These are phyloP conservation scores for Fusarium bactridioides DNA, from an alignment of 2,329 filamentous ascomycete genomes.

Conservation along the genomic window DNA sequence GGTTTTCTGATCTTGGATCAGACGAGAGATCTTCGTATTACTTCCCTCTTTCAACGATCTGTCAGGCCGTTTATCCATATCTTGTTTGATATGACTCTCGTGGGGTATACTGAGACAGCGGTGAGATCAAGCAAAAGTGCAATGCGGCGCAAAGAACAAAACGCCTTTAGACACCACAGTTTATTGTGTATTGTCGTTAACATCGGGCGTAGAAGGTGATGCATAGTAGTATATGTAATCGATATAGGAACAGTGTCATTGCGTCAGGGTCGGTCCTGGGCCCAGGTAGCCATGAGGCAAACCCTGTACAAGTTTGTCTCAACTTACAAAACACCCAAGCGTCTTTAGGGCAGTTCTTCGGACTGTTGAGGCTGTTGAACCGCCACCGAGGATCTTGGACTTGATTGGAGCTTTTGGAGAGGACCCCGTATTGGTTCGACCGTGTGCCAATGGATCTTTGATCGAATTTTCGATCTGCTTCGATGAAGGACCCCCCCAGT, in stretches of 20 bases:
- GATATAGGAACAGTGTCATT: neutral
- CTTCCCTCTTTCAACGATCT: neutral
- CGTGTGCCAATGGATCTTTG: neutral
- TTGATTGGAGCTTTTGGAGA: neutral
- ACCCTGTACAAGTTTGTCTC: neutral
- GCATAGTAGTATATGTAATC: neutral
- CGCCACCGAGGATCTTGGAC: neutral
- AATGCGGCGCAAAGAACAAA: conserved; percentile 15
- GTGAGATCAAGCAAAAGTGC: neutral
- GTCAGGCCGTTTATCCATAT: neutral
- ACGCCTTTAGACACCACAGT: neutral
- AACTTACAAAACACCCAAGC: neutral
- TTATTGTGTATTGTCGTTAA: neutral
- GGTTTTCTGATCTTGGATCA: neutral
- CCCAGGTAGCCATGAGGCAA: neutral
- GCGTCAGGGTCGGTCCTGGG: neutral
- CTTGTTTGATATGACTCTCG: neutral
- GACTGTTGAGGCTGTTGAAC: neutral
- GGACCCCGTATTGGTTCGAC: neutral
- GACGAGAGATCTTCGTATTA: conserved; percentile 6
- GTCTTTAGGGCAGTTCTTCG: neutral
- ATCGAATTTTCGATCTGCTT: neutral
- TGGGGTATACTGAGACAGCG: conserved; percentile 10
- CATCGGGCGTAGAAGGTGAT: neutral
- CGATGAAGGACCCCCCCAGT: too few species aligned